Evolutionary conservation across 2,329 filamentous ascomycete genomes (phyloP).

Genomic region (Aspergillus flavus): DNA sequence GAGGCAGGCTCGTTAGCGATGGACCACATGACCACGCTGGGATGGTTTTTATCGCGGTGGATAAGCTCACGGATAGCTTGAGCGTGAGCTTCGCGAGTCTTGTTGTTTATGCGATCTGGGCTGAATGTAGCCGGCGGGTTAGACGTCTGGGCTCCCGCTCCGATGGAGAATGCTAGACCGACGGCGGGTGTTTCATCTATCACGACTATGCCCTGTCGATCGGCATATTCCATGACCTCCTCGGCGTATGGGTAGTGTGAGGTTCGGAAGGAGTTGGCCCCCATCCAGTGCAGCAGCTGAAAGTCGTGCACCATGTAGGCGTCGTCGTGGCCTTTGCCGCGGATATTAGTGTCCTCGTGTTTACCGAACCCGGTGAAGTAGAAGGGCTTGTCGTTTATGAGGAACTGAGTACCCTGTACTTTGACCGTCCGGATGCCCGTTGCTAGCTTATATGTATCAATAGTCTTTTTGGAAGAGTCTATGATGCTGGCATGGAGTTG

Average conservation of each 20-base stretch:
- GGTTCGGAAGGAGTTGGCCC: neutral
- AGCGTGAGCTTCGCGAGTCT: neutral
- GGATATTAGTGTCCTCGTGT: neutral
- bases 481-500: neutral
- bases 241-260: neutral
- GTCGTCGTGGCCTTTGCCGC: neutral
- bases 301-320: neutral
- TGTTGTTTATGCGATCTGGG: neutral
- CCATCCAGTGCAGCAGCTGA: neutral
- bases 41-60: neutral
- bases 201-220: neutral
- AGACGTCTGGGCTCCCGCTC: neutral
- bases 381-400: neutral
- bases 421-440: neutral
- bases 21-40: neutral
- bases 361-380: neutral
- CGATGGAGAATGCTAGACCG: neutral
- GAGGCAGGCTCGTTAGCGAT: neutral
- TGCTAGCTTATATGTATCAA: neutral
- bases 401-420: neutral
- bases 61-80: neutral
- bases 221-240: neutral
- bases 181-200: neutral
- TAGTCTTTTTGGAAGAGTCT: neutral
- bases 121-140: neutral